Base-by-base conservation (phyloP, 805 yeast genomes). In the Kodamaea restingae region DNA sequence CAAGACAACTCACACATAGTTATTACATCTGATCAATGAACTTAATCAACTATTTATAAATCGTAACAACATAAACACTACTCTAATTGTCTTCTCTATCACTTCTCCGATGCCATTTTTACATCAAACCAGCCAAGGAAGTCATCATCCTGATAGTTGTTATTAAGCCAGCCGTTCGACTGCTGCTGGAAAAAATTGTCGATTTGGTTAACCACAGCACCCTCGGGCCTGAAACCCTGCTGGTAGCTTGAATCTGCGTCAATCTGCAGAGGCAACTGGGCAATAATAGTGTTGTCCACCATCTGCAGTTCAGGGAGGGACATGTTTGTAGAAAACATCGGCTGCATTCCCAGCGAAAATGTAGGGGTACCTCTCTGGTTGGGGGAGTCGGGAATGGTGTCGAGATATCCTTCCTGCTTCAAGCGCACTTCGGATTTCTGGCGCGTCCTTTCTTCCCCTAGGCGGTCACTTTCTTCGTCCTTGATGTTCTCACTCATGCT, bases 61-160 rank as follows among this genome's bases (percentile, higher is more conserved):
- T 20, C 22, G 22, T 20, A 20, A 20, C 22, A 20, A 20, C 22
- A 20, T 20, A 20, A 20, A 20, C n/a, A n/a, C 22, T 20, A 20
- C 22, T 20, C 22, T 20, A 20, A 20, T 20, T 8, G 8, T 27
- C 32, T 15, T 30, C 32, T 15, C 15, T 17, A n/a, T 7, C 22
- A 36, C 18, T 25, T 31, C 22, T 37, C 40, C 15, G 40, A 31
- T 47, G 40, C 43, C 48, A 57, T 52, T 52, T 83, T 83, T 58
- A 80, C 79, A 56, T 87, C 95, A 67, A 90, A 84, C 96, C 96
- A 90, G 9, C 97, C 97, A 34, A 90, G 65, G 52, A 90, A 84
- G 56, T 90, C 97, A 54, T 90, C 97, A 38, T 80, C 86, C 22
- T 64, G 67, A 40, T 61, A 54, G 37, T 61, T 65, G 26, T 61